Evolutionary conservation across 192 early-diverging fungal genomes (phyloP).

Genomic region (Hyaloraphidium curvatum): DNA sequence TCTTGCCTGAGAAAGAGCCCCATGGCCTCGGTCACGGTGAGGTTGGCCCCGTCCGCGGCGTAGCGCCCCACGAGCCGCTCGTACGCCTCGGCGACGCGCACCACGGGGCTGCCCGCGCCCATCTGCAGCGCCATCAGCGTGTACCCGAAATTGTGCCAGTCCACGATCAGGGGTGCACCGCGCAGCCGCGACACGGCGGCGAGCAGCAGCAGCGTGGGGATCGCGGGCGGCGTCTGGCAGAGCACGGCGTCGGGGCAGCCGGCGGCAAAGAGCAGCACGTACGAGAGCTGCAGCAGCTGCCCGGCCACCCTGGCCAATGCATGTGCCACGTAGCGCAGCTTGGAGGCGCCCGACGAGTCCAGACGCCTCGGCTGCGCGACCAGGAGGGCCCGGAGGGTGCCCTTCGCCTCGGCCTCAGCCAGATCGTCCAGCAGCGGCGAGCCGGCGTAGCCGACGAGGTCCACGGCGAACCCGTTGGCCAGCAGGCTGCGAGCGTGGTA

Average conservation of each 20-base stretch:
- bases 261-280: slow-evolving; percentile 32
- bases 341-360: too few species aligned
- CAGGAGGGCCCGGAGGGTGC: too few species aligned
- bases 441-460: slow-evolving; percentile 67
- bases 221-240: slow-evolving; percentile 74
- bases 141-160: slow-evolving; percentile 97
- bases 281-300: slow-evolving; percentile 39
- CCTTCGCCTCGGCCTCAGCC: too few species aligned
- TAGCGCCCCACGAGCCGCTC: background rate
- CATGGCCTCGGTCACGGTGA: slow-evolving; percentile 1
- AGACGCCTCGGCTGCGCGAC: too few species aligned
- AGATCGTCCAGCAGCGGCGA: too few species aligned
- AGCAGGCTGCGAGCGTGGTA: slow-evolving; percentile 70
- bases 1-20: too few species aligned
- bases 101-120: slow-evolving; percentile 15
- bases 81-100: slow-evolving; percentile 28
- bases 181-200: slow-evolving; percentile 43
- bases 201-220: slow-evolving; percentile 71
- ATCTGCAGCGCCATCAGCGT: slow-evolving; percentile 49
- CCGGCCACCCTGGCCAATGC: slow-evolving; percentile 45
- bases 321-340: slow-evolving; percentile 36
- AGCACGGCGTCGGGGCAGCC: slow-evolving; percentile 43
- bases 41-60: background rate
- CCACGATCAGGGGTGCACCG: slow-evolving; percentile 59
- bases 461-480: slow-evolving; percentile 41